Percentiles rank a stretch among this genome's conserved stretches.
Conservation (phyloP, 1,284 basidiomycete genomes). For the Trametes hirsuta region DNA sequence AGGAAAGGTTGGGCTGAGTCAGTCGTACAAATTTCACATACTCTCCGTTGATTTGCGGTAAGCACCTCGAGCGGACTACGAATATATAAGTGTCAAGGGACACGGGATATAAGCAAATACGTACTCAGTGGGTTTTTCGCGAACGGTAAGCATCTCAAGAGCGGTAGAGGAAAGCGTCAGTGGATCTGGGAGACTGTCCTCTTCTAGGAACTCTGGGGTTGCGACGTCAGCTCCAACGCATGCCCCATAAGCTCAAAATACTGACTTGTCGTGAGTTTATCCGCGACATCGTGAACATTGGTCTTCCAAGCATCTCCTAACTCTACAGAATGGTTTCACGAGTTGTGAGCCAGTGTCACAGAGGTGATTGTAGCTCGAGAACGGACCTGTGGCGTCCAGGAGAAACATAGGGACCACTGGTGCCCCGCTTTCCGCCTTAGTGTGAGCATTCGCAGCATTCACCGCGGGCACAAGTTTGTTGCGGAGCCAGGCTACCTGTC, state of each 20-base stretch:
- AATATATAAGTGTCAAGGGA: slow-evolving; percentile 2
- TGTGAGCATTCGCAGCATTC: slow-evolving; percentile 47
- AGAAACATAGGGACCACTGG: slow-evolving; percentile 52
- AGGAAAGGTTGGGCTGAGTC: slow-evolving; percentile 70
- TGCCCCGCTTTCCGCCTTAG: slow-evolving; percentile 20
- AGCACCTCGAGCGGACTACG: slow-evolving; percentile 61
- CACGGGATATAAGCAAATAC: slow-evolving; percentile 22
- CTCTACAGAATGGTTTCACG: slow-evolving; percentile 40
- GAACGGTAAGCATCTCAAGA: slow-evolving; percentile 49
- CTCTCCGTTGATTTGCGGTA: slow-evolving; percentile 57
- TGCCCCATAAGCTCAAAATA: neutral
- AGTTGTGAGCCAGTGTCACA: neutral
- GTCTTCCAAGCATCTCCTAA: slow-evolving; percentile 61
- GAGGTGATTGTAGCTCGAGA: slow-evolving; percentile 16
- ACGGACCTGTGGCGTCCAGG: slow-evolving; percentile 76
- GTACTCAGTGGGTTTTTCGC: slow-evolving; percentile 53
- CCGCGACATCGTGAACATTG: slow-evolving; percentile 56
- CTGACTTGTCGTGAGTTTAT: slow-evolving; percentile 47
- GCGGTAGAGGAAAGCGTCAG: slow-evolving; percentile 58
- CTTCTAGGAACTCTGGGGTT: slow-evolving; percentile 61
- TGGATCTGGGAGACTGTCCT: slow-evolving; percentile 61
- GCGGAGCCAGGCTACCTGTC: slow-evolving; percentile 91
- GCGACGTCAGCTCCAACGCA: neutral
- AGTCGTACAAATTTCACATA: slow-evolving; percentile 74
- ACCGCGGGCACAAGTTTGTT: slow-evolving; percentile 88